Evolutionary conservation across 768 basidiomycete genomes (phyloP).

Genomic region (Trametes sanguinea): DNA sequence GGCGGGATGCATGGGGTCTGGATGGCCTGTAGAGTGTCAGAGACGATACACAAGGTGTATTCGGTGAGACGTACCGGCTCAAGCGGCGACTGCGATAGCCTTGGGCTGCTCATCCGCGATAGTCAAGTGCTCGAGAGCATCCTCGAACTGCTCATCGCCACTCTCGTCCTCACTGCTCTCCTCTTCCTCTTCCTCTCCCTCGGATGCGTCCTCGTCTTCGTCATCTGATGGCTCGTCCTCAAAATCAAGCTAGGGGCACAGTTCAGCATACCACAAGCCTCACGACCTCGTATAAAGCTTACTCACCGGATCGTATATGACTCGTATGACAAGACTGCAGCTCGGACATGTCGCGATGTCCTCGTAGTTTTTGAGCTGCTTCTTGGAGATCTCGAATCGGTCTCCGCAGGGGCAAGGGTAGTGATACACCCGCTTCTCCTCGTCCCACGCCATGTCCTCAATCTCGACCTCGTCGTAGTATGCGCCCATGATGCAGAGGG

Average conservation of each 20-base stretch:
- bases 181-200: conserved; percentile 40
- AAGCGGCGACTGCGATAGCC: conserved; percentile 29
- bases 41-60: neutral
- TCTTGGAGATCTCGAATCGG: conserved; percentile 90
- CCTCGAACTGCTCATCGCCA: conserved; percentile 53
- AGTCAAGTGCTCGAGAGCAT: conserved; percentile 66
- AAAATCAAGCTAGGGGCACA: conserved; percentile 65
- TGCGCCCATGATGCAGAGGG: conserved; percentile 57
- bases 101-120: conserved; percentile 41
- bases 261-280: neutral
- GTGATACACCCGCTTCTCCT: conserved; percentile 80
- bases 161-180: conserved; percentile 26
- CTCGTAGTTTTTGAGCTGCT: conserved; percentile 84
- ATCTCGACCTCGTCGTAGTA: conserved; percentile 98
- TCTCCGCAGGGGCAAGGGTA: conserved; percentile 98
- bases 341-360: conserved; percentile 96
- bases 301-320: conserved; percentile 93
- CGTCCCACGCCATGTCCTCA: conserved; percentile 94
- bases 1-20: neutral
- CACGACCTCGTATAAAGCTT: neutral
- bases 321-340: conserved; percentile 89
- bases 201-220: conserved; percentile 19
- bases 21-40: no score
- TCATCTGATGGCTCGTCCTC: conserved; percentile 72
- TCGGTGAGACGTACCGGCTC: neutral